These are phyloP conservation scores for Ramularia endophylla DNA, from an alignment of 2,329 filamentous ascomycete genomes.

Conservation along the genomic window DNA sequence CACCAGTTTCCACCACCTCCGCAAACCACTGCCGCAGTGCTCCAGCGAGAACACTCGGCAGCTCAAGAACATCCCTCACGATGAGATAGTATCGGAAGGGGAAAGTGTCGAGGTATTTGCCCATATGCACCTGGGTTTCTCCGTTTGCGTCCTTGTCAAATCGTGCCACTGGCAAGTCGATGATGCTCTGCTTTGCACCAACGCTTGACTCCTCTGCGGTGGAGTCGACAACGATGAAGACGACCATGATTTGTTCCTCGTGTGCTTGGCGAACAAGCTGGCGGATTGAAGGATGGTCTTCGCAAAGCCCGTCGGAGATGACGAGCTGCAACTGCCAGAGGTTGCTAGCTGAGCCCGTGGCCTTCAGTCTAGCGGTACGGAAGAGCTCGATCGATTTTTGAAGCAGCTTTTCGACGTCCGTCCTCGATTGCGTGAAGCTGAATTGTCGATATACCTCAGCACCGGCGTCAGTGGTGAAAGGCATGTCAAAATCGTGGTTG, in stretches of 20 bases:
- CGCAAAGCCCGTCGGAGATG: constrained; percentile 88
- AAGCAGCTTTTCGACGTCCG: constrained; percentile 76
- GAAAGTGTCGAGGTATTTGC: constrained; percentile 90
- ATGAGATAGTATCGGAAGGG: constrained; percentile 97
- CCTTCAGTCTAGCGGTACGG: constrained; percentile 63
- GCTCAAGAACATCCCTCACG: constrained; percentile 82
- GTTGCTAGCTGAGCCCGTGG: constrained; percentile 52
- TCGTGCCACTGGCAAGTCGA: constrained; percentile 81
- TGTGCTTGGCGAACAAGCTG: constrained; percentile 79
- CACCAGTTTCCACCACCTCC: constrained; percentile 50
- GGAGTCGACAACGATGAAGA: constrained; percentile 92
- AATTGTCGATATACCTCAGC: constrained; percentile 81
- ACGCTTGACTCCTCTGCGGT: constrained; percentile 18
- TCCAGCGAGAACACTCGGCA: constrained; percentile 81
- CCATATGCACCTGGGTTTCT: constrained; percentile 66
- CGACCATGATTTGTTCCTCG: constrained; percentile 94
- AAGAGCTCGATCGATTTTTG: constrained; percentile 75
- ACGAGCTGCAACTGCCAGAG: constrained; percentile 95
- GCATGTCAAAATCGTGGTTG: constrained; percentile 76
- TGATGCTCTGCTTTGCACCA: constrained; percentile 56
- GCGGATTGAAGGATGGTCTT: constrained; percentile 78
- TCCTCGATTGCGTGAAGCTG: constrained; percentile 76
- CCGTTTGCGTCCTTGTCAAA: constrained; percentile 66
- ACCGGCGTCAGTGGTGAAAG: constrained; percentile 75
- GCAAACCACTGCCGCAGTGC: constrained; percentile 95